Conservation (phyloP, 768 basidiomycete species). For the Tricholoma sp. region DNA sequence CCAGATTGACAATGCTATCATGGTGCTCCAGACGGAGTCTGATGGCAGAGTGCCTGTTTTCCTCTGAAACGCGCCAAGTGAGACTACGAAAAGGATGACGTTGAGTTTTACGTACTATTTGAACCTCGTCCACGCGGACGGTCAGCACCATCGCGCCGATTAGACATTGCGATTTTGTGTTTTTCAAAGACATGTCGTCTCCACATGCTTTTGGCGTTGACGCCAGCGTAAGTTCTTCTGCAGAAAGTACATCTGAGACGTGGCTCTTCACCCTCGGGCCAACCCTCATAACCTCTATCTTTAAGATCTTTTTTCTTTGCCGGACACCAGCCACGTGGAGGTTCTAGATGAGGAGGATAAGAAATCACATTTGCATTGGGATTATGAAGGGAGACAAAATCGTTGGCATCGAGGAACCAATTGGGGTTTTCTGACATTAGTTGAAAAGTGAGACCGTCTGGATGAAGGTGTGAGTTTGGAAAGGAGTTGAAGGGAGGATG, state of each 20-base stretch:
- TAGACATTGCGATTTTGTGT: constrained; percentile 87
- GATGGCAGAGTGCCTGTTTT: constrained; percentile 40
- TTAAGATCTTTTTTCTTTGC: constrained; percentile 79
- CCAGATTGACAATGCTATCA: constrained; percentile 38
- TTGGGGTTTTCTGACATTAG: constrained; percentile 70
- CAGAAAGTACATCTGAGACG: constrained; percentile 81
- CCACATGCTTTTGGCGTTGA: constrained; percentile 93
- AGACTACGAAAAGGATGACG: constrained; percentile 1
- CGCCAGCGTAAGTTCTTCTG: constrained; percentile 76
- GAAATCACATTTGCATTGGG: constrained; percentile 50
- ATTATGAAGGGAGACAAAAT: constrained; percentile 49
- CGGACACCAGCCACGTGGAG: constrained; percentile 82
- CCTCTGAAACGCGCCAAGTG: constrained; percentile 35
- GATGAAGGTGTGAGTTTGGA: constrained; percentile 53
- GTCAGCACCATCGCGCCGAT: constrained; percentile 68
- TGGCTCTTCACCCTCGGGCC: constrained; percentile 80
- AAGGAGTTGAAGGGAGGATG: constrained; percentile 70
- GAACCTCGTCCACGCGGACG: constrained; percentile 58
- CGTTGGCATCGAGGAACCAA: constrained; percentile 71
- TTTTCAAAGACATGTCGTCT: constrained; percentile 84
- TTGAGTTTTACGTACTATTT: constrained; percentile 47
- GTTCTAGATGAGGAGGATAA: constrained; percentile 75
- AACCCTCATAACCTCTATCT: constrained; percentile 61
- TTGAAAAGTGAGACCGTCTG: constrained; percentile 67
- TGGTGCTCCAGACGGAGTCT: constrained; percentile 31